Conservation (phyloP, 208 protist species). For the Acanthamoeba divionensis region DNA sequence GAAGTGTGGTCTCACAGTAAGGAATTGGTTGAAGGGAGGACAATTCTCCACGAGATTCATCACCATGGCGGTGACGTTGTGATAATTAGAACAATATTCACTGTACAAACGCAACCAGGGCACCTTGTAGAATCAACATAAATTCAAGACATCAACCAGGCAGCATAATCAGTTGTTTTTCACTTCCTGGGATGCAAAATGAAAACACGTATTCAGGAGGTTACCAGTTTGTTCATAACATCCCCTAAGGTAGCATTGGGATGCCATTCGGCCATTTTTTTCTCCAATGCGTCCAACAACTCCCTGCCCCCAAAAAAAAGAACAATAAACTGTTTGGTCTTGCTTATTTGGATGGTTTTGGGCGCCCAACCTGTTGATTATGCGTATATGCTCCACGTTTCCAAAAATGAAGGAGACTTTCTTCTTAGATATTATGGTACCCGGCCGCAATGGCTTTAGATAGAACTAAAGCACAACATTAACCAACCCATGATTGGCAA, state of each 20-base stretch:
- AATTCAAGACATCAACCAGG: not conserved
- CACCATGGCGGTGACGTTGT: not conserved
- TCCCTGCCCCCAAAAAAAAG: not conserved
- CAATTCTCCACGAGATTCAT: conserved; percentile 18
- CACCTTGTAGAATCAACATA: not conserved
- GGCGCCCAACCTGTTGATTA: conserved; percentile 11
- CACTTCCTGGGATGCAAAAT: not conserved
- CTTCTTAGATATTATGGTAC: not conserved
- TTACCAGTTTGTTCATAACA: conserved; percentile 54
- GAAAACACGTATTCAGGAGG: not conserved
- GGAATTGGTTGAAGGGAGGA: not conserved
- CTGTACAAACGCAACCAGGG: conserved; percentile 24
- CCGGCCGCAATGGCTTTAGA: conserved; percentile 28
- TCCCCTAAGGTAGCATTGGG: not conserved
- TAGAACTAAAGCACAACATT: conserved; percentile 7
- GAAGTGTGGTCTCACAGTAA: not conserved
- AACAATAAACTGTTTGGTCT: no score
- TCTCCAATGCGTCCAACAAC: conserved; percentile 8
- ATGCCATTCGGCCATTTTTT: not conserved
- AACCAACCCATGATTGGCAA: no score
- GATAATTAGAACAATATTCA: conserved; percentile 28
- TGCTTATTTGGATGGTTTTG: not conserved
- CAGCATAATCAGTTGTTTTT: not conserved
- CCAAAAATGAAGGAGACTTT: conserved; percentile 41
- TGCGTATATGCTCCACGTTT: conserved; percentile 39